Evolutionary conservation across 2,329 filamentous ascomycete genomes (phyloP), one percentile per base, ranked within the genome.

Genomic region (Colletotrichum tanaceti): DNA sequence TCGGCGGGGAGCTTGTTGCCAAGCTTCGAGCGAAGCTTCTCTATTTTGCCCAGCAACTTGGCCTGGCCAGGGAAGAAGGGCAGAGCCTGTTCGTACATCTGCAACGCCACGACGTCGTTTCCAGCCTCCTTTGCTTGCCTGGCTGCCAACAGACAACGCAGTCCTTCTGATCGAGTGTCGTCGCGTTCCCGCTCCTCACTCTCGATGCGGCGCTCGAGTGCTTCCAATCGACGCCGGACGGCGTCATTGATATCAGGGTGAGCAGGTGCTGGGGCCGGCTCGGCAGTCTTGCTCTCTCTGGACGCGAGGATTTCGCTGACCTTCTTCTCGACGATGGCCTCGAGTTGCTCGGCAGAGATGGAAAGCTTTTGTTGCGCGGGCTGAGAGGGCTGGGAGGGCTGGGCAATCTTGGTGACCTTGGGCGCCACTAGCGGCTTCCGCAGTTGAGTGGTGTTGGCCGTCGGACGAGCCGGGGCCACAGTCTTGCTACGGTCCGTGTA

Each of bases 321-420:
- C 75, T 97, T 97, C 73, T 91, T 93, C 79, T 97, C 93, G 1
- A 98, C 93, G 81, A 98, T 90, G 46, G 94, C 93, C 77, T 98
- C 94, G 69, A 98, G 97, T 60, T 90, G 90, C 14, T 89, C 91
- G 20, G 90, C 87, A 0, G 90, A 91, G 10, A 93, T 85, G 78
- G 82, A 86, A 72, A 79, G 74, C 72, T 72, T 80, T 71, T 70
- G 74, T 71, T 71, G 65, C 58, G 55, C 58, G 55, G 70, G 35
- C 7, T 70, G 69, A 10, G 69, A 18, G 55, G 70, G 35, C 10
- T 70, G 69, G 11, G 69, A n/a, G 13, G 75, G 78, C 3, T 83
- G 79, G 2, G 81, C 76, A 5, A 85, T 76, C 71, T 89, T 90
- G 47, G 81, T 79, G 85, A 83, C 11, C 87, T 83, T 53, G 77